Percentiles rank a stretch among this genome's conserved stretches.
Evolutionary conservation across 2,329 filamentous ascomycete genomes (phyloP).

Genomic region (Colletotrichum musae): DNA sequence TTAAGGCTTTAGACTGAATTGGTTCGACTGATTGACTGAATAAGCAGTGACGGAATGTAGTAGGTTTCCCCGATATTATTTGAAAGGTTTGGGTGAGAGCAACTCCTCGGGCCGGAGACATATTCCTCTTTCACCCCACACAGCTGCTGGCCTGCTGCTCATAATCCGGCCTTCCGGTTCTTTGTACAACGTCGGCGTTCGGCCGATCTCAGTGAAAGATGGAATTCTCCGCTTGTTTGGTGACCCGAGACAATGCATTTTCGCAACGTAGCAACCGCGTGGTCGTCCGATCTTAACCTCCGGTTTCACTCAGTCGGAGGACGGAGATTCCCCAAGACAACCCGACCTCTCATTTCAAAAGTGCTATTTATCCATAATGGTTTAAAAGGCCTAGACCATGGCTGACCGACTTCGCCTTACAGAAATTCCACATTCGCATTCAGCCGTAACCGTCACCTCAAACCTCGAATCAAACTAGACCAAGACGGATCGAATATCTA

Average conservation of each 20-base stretch:
- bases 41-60: too few species aligned
- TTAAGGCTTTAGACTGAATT: background rate
- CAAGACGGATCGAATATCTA: background rate
- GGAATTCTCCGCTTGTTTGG: background rate
- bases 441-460: background rate
- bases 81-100: too few species aligned
- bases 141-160: too few species aligned
- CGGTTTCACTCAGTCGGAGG: slow-evolving; percentile 20
- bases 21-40: background rate
- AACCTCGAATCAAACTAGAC: background rate
- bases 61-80: too few species aligned
- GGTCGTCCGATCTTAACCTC: slow-evolving; percentile 22
- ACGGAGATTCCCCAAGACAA: slow-evolving; percentile 34
- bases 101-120: too few species aligned
- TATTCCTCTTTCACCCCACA: too few species aligned
- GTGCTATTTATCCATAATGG: too few species aligned
- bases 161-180: too few species aligned
- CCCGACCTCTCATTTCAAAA: background rate
- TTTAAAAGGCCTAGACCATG: background rate
- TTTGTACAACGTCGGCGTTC: background rate
- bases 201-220: background rate
- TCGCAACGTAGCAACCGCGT: slow-evolving; percentile 1
- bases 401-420: background rate
- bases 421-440: background rate
- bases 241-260: background rate